Evolutionary conservation across 305 asterid genomes (phyloP).

Genomic region (Rubia peregrina): DNA sequence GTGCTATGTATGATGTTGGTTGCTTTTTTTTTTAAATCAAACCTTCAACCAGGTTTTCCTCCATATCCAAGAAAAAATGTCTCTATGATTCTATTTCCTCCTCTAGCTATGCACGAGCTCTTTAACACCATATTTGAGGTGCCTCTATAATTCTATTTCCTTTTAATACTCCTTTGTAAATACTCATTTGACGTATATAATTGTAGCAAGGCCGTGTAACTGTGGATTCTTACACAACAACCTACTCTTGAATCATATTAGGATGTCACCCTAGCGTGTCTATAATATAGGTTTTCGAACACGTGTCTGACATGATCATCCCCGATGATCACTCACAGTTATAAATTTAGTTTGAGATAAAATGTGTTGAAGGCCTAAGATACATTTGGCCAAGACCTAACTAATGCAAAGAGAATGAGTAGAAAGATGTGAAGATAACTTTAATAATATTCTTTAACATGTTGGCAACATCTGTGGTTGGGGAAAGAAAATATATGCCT

Average conservation of each 20-base stretch:
- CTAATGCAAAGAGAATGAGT: neutral
- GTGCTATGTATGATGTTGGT: too few relatives aligned
- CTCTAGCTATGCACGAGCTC: conserved; percentile 71
- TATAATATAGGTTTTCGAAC: neutral
- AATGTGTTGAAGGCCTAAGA: neutral
- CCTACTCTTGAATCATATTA: neutral
- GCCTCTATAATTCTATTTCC: neutral
- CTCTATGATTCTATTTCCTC: conserved; percentile 9
- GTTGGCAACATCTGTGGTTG: neutral
- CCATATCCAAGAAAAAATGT: too few relatives aligned
- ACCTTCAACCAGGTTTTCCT: too few relatives aligned
- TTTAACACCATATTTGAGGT: conserved; percentile 71
- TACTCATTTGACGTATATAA: neutral
- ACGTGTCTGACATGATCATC: neutral
- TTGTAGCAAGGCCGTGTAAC: neutral
- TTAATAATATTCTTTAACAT: neutral
- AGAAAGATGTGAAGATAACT: neutral
- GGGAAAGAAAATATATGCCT: neutral
- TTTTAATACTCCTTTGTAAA: neutral
- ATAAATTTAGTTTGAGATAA: neutral
- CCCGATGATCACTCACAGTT: neutral
- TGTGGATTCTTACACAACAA: neutral
- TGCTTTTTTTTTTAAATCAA: too few relatives aligned
- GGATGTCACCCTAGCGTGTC: neutral
- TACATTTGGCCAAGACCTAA: neutral